Evolutionary conservation across 306 rosid species (phyloP).

Genomic region (Cucumis sativus): Cucumber_9930_V3 NC_026659.2:6091501-6092000

Average conservation of each 20-base stretch:
- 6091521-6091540: neutral
- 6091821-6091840: slow-evolving; percentile 43
- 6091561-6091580: neutral
- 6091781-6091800: slow-evolving; percentile 61
- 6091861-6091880: slow-evolving; percentile 11
- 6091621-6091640: neutral
- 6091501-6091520: neutral
- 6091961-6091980: slow-evolving; percentile 35
- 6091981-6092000: slow-evolving; percentile 21
- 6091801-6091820: slow-evolving; percentile 45
- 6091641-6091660: neutral
- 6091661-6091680: slow-evolving; percentile 7
- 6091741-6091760: slow-evolving; percentile 43
- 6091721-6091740: slow-evolving; percentile 62
- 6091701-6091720: slow-evolving; percentile 70
- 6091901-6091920: slow-evolving; percentile 43
- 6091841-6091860: slow-evolving; percentile 16
- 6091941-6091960: slow-evolving; percentile 57
- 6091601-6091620: neutral
- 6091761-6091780: slow-evolving; percentile 46
- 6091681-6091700: slow-evolving; percentile 10
- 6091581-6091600: neutral
- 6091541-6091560: neutral
- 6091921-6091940: slow-evolving; percentile 38
- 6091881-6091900: slow-evolving; percentile 11